phyloP scores from a whole-genome alignment of 2,329 filamentous ascomycete genomes.

The Thielaviopsis musarum region DNA sequence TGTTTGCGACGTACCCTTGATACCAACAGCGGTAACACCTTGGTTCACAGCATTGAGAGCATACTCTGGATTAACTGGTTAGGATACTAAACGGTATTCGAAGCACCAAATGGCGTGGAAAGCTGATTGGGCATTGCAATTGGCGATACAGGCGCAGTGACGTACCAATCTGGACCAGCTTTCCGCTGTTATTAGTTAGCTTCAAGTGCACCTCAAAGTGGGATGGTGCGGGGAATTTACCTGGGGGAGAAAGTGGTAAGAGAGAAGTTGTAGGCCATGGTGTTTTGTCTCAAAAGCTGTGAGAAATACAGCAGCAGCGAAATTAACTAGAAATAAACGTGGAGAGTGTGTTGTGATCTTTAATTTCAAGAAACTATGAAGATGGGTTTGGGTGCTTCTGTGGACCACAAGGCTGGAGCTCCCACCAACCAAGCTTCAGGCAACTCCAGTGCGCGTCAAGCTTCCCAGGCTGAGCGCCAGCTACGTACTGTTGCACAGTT shows the following conservation, averaged over 20 bases:
- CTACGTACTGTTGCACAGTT: neutral
- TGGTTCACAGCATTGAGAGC: conserved; percentile 98
- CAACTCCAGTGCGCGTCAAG: conserved; percentile 13
- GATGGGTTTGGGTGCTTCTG: conserved; percentile 1
- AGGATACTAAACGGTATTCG: neutral
- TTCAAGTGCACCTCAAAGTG: conserved; percentile 13
- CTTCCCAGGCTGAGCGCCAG: neutral
- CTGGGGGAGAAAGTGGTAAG: conserved; percentile 98
- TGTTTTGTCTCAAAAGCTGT: neutral
- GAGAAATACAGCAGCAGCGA: neutral
- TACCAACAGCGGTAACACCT: conserved; percentile 93
- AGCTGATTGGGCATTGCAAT: neutral
- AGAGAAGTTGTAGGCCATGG: conserved; percentile 45
- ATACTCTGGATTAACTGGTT: conserved; percentile 52
- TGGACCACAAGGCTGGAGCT: conserved; percentile 13
- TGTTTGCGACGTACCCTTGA: conserved; percentile 56
- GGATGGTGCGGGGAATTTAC: conserved; percentile 34
- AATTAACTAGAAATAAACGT: neutral
- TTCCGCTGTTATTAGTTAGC: conserved; percentile 52
- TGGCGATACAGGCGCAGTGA: conserved; percentile 4
- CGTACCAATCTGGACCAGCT: conserved; percentile 90
- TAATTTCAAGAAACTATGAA: neutral
- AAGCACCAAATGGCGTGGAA: neutral
- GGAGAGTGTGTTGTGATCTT: neutral
- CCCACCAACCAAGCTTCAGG: conserved; percentile 11